Evolutionary conservation across 2,329 filamentous ascomycete species (phyloP).

Genomic region (Seiridium unicorne): DNA sequence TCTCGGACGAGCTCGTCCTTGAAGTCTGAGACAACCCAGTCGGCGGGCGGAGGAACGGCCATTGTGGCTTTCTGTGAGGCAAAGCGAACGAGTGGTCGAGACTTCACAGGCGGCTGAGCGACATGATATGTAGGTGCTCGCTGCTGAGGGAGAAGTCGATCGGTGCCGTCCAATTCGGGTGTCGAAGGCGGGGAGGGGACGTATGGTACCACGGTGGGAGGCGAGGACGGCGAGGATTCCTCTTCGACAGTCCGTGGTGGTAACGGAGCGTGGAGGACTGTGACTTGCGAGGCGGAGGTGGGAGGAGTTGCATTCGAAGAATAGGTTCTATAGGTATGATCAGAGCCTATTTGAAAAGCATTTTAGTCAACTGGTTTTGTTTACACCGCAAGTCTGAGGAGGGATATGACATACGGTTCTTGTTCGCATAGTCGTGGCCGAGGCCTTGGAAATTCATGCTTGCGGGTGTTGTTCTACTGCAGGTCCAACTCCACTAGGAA

Average conservation of each 20-base stretch:
- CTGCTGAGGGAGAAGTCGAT: conserved; percentile 36
- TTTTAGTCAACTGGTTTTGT: neutral
- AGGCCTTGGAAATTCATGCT: conserved; percentile 6
- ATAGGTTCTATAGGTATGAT: conserved; percentile 15
- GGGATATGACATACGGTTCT: conserved; percentile 8
- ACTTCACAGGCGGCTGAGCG: conserved; percentile 13
- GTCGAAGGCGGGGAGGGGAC: conserved; percentile 39
- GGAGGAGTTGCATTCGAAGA: conserved; percentile 16
- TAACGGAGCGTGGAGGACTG: conserved; percentile 18
- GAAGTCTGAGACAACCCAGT: conserved; percentile 31
- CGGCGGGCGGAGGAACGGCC: conserved; percentile 22
- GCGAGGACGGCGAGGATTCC: conserved; percentile 26
- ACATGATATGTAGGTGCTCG: conserved; percentile 21
- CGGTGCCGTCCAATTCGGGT: conserved; percentile 43
- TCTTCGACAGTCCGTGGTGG: neutral
- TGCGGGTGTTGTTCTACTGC: neutral
- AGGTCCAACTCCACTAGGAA: conserved; percentile 8
- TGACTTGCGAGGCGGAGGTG: conserved; percentile 23
- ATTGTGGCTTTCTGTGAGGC: conserved; percentile 39
- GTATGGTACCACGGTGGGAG: conserved; percentile 31
- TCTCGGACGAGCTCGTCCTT: conserved; percentile 52
- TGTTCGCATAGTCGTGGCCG: conserved; percentile 1
- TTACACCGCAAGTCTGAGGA: neutral
- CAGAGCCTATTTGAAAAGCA: conserved; percentile 13
- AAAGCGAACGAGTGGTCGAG: conserved; percentile 31